Conservation (phyloP, 2,329 filamentous ascomycete species). For the Trichophyton schoenleinii region DNA sequence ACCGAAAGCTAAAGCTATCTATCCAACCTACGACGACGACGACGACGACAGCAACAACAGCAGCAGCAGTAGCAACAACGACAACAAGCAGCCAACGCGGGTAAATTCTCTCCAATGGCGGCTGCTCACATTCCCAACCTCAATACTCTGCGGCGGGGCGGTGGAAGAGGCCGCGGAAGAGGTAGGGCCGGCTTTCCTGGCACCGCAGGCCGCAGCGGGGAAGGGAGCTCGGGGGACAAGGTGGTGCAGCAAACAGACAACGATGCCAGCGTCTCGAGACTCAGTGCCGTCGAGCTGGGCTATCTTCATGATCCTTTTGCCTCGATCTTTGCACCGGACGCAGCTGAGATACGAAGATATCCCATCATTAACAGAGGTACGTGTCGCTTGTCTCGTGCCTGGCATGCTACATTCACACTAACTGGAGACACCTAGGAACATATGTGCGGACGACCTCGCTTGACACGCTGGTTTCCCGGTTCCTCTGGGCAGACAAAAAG, state of each 20-base stretch:
- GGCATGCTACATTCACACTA: not conserved
- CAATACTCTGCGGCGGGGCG: slow-evolving; percentile 42
- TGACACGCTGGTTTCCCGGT: slow-evolving; percentile 61
- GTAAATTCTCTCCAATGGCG: slow-evolving; percentile 43
- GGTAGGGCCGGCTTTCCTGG: slow-evolving; percentile 30
- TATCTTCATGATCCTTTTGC: slow-evolving; percentile 79
- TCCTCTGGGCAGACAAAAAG: slow-evolving; percentile 42
- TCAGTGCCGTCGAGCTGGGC: slow-evolving; percentile 75
- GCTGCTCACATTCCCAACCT: slow-evolving; percentile 69
- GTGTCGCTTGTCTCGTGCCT: not conserved
- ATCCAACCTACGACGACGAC: not conserved
- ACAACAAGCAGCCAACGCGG: not conserved
- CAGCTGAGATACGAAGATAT: slow-evolving; percentile 47
- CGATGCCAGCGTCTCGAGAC: slow-evolving; percentile 75
- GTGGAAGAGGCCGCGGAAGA: slow-evolving; percentile 37
- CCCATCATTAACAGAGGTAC: slow-evolving; percentile 89
- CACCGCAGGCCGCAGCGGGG: slow-evolving; percentile 1
- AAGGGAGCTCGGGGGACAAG: slow-evolving; percentile 45
- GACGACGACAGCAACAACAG: not conserved
- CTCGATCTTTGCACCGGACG: slow-evolving; percentile 48
- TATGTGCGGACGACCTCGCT: slow-evolving; percentile 79
- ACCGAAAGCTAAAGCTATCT: not conserved
- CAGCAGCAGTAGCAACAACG: not conserved
- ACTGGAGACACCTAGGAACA: slow-evolving; percentile 48
- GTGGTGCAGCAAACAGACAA: slow-evolving; percentile 80